Evolutionary conservation across 495 filamentous ascomycete species (phyloP), one percentile per base, ranked within the genome.

Genomic region (Thozetella sp.): DNA sequence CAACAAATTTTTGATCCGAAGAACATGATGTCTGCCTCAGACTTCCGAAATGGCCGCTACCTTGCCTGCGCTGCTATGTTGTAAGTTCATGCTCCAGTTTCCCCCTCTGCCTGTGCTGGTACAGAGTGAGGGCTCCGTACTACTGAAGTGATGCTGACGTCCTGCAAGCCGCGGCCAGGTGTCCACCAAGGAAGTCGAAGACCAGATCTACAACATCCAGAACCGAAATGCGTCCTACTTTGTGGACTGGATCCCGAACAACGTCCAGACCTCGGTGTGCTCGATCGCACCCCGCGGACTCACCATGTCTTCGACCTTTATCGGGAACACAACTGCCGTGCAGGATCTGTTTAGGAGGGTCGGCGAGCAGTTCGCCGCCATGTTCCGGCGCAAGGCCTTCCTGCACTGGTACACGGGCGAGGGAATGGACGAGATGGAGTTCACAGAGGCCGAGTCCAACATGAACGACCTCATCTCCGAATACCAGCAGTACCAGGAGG

Each of bases 371-470:
- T 99, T 99, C 88, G 93, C 89, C 80, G 96, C 95, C 72, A 99
- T 99, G 95, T 99, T 98, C 90, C 85, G 95, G 80, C 93, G 95
- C 77, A 99, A 98, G 90, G 95, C 95, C 88, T 99, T 99, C 93
- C 91, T 99, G 90, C 95, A 98, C 88, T 99, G 95, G 95, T 99
- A 99, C 81, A 99, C 95, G 87, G 93, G 93, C 74, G 95, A 99
- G 88, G 95, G 95, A 83, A 99, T 99, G 95, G 95, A 99, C 83
- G 95, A 99, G 90, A 98, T 98, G 95, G 95, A 99, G 84, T 99
- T 99, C 83, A 98, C 95, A 74, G 96, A 98, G 87, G 95, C 95
- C 69, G 95, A 99, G 90, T 94, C 90, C 84, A 99, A 99, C 85
- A 99, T 99, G 95, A 99, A 98, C 84, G 95, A 99, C 79, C 83